phyloP scores from a whole-genome alignment of 148 eudicot genomes.

The Beta vulgaris region DNA sequence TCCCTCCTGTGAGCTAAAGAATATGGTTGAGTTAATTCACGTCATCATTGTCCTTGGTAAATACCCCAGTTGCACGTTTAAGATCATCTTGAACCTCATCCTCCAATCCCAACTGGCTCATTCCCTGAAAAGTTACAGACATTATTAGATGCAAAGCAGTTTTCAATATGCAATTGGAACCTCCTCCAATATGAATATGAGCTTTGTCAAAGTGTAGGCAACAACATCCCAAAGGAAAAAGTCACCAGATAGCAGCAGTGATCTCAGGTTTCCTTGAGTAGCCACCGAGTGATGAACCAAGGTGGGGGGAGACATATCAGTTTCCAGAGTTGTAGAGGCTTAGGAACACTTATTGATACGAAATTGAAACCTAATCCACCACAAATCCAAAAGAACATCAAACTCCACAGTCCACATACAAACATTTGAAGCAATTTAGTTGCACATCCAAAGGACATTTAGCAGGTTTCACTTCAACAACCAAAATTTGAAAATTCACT shows the following conservation, averaged over 20 bases:
- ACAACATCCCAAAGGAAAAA: conserved; percentile 93
- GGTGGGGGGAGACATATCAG: conserved; percentile 72
- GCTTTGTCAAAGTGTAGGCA: conserved; percentile 75
- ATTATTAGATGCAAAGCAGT: conserved; percentile 6
- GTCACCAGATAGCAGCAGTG: conserved; percentile 80
- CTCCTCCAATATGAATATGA: conserved; percentile 80
- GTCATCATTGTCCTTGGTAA: conserved; percentile 71
- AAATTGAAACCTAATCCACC: too few species aligned
- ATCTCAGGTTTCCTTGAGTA: conserved; percentile 76
- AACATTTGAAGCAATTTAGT: too few species aligned
- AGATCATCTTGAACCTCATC: conserved; percentile 96
- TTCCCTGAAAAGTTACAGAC: conserved; percentile 50
- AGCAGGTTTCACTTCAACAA: too few species aligned
- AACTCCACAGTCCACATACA: too few species aligned
- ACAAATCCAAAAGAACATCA: too few species aligned
- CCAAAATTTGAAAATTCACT: too few species aligned
- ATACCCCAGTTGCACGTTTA: conserved; percentile 95
- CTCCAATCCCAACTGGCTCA: conserved; percentile 97
- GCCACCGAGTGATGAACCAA: conserved; percentile 72
- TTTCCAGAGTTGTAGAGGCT: conserved; percentile 86
- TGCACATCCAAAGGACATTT: too few species aligned
- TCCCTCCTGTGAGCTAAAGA: conserved; percentile 93
- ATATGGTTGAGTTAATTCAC: conserved; percentile 86
- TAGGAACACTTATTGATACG: too few species aligned
- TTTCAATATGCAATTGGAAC: conserved; percentile 41